Percentiles rank a stretch among this genome's conserved stretches.
These are phyloP conservation scores for barrel medic (Medicago truncatula) DNA, from an alignment of 306 rosid genomes.

Conservation along the genomic window MtrunA17r5.0-ANR NC_053042.1:46983501-46984000, in stretches of 20 bases:
- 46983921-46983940: not conserved
- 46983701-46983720: slow-evolving; percentile 97
- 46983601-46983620: slow-evolving; percentile 62
- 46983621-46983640: not conserved
- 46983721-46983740: slow-evolving; percentile 92
- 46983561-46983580: slow-evolving; percentile 88
- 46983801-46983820: slow-evolving; percentile 70
- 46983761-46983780: slow-evolving; percentile 86
- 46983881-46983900: not conserved
- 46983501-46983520: slow-evolving; percentile 96
- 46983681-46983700: slow-evolving; percentile 84
- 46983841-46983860: not conserved
- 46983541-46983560: slow-evolving; percentile 69
- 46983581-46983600: slow-evolving; percentile 94
- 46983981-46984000: no score
- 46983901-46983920: not conserved
- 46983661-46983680: slow-evolving; percentile 71
- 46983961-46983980: slow-evolving; percentile 4
- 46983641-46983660: slow-evolving; percentile 10
- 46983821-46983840: not conserved
- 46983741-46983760: slow-evolving; percentile 85
- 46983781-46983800: slow-evolving; percentile 88
- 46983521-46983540: slow-evolving; percentile 84
- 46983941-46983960: slow-evolving; percentile 20
- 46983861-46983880: slow-evolving; percentile 35